These are phyloP conservation scores for Draba incana DNA, from an alignment of 345 rosid genomes.

Conservation along the genomic window DNA sequence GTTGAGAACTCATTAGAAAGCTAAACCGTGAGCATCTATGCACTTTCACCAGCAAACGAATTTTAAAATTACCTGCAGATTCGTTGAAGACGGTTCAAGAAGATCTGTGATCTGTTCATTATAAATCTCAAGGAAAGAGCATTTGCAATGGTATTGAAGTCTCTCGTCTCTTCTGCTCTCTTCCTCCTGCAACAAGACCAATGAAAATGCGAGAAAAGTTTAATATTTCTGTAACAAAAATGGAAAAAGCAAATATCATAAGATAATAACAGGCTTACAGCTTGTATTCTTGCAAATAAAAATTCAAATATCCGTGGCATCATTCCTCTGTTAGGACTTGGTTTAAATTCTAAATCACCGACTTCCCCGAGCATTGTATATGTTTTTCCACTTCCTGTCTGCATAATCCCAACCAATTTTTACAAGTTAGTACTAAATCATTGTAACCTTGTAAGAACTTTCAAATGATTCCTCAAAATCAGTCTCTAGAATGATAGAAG, in stretches of 20 bases:
- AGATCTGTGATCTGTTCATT: slow-evolving; percentile 97
- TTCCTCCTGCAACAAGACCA: slow-evolving; percentile 68
- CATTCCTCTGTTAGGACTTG: slow-evolving; percentile 88
- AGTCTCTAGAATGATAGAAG: slow-evolving; percentile 18
- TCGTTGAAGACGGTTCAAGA: slow-evolving; percentile 89
- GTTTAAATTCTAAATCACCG: slow-evolving; percentile 76
- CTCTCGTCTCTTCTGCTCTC: slow-evolving; percentile 92
- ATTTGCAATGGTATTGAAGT: slow-evolving; percentile 86
- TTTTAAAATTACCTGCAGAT: slow-evolving; percentile 63
- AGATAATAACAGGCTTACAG: slow-evolving; percentile 50
- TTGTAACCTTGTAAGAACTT: not conserved
- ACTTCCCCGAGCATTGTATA: slow-evolving; percentile 91
- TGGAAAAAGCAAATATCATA: slow-evolving; percentile 17
- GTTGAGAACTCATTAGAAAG: slow-evolving; percentile 21
- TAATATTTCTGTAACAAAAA: not conserved
- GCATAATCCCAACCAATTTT: slow-evolving; percentile 39
- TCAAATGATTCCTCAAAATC: slow-evolving; percentile 17
- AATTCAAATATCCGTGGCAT: slow-evolving; percentile 96
- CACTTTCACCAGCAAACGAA: slow-evolving; percentile 16
- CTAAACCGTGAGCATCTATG: slow-evolving; percentile 6
- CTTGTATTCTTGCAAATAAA: slow-evolving; percentile 95
- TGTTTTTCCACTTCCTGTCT: slow-evolving; percentile 99
- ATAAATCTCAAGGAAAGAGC: slow-evolving; percentile 95
- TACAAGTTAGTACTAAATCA: not conserved
- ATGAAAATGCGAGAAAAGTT: slow-evolving; percentile 28